phyloP scores from a whole-genome alignment of 257 asterid genomes.

The Osmanthus fragrans region DNA sequence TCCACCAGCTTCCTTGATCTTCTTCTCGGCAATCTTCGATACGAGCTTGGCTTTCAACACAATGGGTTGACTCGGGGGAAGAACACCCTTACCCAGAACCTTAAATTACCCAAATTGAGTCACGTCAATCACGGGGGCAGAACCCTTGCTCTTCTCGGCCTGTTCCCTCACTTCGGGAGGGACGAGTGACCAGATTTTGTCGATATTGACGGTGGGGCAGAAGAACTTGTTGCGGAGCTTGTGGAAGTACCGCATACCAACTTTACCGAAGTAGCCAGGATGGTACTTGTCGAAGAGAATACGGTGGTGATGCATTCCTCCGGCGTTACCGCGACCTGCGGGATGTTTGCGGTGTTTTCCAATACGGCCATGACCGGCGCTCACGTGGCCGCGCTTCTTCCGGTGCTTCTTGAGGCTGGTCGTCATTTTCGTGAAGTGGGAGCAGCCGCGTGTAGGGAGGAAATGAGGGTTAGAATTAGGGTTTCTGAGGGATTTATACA shows the following conservation, averaged over 20 bases:
- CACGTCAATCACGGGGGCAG: conserved; percentile 54
- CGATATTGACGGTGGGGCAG: conserved; percentile 71
- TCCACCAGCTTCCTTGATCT: conserved; percentile 69
- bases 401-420: conserved; percentile 73
- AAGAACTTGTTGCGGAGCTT: conserved; percentile 57
- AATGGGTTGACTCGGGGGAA: conserved; percentile 43
- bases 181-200: conserved; percentile 58
- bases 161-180: conserved; percentile 64
- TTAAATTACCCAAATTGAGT: conserved; percentile 68
- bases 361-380: conserved; percentile 80
- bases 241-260: conserved; percentile 74
- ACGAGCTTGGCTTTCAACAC: conserved; percentile 62
- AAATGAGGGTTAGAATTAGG: conserved; percentile 14
- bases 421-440: conserved; percentile 42
- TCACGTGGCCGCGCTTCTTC: conserved; percentile 84
- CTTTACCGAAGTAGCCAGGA: conserved; percentile 73
- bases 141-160: conserved; percentile 36
- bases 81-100: conserved; percentile 62
- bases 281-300: conserved; percentile 81
- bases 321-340: conserved; percentile 80
- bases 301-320: conserved; percentile 84
- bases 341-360: conserved; percentile 83
- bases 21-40: conserved; percentile 62
- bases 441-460: conserved; percentile 25
- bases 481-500: conserved; percentile 31